Conservation (phyloP, 805 yeast species). For the Myxozyma geophila region DNA sequence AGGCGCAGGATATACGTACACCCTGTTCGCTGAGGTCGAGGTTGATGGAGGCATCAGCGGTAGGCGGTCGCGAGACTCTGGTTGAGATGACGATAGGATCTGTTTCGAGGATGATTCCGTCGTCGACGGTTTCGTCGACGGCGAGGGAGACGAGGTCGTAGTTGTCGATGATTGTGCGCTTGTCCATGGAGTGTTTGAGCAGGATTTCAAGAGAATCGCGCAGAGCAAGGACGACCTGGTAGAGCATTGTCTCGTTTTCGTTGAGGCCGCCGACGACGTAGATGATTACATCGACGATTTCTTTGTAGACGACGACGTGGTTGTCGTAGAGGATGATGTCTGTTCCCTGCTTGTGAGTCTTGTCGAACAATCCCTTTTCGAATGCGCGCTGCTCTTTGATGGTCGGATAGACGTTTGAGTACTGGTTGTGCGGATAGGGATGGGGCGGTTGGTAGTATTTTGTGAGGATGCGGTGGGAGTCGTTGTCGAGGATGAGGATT, state of each 20-base stretch:
- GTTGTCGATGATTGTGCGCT: conserved; percentile 73
- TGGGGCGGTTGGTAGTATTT: conserved; percentile 81
- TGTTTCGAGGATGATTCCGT: conserved; percentile 88
- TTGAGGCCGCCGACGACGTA: conserved; percentile 73
- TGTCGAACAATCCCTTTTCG: conserved; percentile 70
- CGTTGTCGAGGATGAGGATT: conserved; percentile 75
- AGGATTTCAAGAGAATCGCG: conserved; percentile 81
- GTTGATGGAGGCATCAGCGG: conserved; percentile 58
- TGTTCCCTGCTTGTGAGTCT: conserved; percentile 78
- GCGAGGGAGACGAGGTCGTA: conserved; percentile 86
- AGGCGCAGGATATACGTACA: conserved; percentile 47
- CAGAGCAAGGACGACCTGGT: conserved; percentile 74
- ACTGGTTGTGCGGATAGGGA: conserved; percentile 40
- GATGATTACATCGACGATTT: conserved; percentile 73
- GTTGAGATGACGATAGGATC: conserved; percentile 86
- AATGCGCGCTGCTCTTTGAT: conserved; percentile 72
- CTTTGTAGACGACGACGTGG: conserved; percentile 84
- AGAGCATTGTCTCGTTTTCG: conserved; percentile 85
- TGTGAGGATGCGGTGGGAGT: conserved; percentile 78
- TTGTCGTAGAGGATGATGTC: conserved; percentile 82
- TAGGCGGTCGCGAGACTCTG: conserved; percentile 87
- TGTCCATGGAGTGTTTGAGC: conserved; percentile 71
- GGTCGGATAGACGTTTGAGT: conserved; percentile 47
- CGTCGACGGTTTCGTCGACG: conserved; percentile 90
- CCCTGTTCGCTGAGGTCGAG: conserved; percentile 51